Percentiles rank a stretch among this genome's conserved stretches.
These are phyloP conservation scores for Trichophyton schoenleinii DNA, from an alignment of 2,329 filamentous ascomycete species.

Conservation along the genomic window DNA sequence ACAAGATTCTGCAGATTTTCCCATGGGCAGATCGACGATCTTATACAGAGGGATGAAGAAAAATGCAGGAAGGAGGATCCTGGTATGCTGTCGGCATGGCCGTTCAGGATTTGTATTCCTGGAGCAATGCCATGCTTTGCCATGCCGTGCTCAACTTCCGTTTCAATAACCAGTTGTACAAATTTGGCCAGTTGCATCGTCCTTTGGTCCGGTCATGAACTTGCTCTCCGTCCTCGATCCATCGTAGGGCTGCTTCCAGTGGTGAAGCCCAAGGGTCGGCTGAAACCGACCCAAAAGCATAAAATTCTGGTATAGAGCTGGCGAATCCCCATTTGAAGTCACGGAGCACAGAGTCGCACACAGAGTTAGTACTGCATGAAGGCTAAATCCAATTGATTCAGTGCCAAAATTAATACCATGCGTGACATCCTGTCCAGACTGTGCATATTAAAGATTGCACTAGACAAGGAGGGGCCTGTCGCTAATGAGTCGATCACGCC, in stretches of 20 bases:
- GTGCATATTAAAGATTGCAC: neutral
- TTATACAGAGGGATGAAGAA: neutral
- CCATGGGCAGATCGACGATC: neutral
- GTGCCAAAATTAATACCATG: neutral
- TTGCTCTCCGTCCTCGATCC: neutral
- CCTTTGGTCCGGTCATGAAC: neutral
- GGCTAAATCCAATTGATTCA: neutral
- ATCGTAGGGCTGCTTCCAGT: neutral
- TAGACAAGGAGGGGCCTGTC: neutral
- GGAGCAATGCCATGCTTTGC: neutral
- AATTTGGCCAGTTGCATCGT: neutral
- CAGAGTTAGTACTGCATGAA: neutral
- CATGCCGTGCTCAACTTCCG: neutral
- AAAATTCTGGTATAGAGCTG: neutral
- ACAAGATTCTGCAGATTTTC: neutral
- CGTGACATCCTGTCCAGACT: neutral
- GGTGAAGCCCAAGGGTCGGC: neutral
- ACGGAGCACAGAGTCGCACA: neutral
- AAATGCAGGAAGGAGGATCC: neutral
- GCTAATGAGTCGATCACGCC: neutral
- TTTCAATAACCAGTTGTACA: neutral
- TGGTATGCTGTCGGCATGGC: neutral
- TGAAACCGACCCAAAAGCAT: neutral
- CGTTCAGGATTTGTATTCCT: neutral
- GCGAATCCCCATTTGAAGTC: neutral